Evolutionary conservation across 164 flowering plant species (phyloP), one percentile per base, ranked within the genome.

Genomic region (Aristolochia californica): DNA sequence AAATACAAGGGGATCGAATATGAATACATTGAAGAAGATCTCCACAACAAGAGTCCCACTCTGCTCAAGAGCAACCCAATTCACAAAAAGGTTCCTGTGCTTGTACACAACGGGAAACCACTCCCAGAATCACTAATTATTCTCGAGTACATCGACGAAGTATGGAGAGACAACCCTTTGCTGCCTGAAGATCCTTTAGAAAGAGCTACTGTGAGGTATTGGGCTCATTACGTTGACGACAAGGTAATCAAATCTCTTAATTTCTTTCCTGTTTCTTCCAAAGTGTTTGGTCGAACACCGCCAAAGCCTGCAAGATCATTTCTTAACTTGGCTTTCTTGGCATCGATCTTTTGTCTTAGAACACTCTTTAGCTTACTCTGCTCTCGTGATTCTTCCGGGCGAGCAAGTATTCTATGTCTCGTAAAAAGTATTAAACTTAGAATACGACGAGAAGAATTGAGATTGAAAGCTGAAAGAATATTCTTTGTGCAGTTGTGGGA

Each of bases 81-180:
- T 5, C 13, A 54, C 43, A 62, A 43, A 15, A 40, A 54, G 26
- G 18, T 62, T 25, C 63, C 57, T 0, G 63, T 60, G 21, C 22
- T 60, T 5, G 54, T 60, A 0, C 63, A 60, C 23, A 5, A 25
- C 5, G 57, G 13, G n/a, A 60, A 52, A 12, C 43, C 63, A 15
- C 40, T 60, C 2, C 16, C 53, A 0, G 64, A 62, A 23, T 62
- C 64, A 11, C 43, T 62, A 8, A 18, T 62, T 26, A 62, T 62
- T 45, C 57, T 62, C 7, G 58, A 62, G 54, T 53, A 62, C 64
- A 62, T 62, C 15, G 64, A 62, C 5, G 63, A 61, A 17, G 40
- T 28, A 4, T 61, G 64, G 57, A 43, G 13, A 43, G 64, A 45
- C 5, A 53, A 24, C 3, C 64, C 50, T 50, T 22, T 61, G 12